These are phyloP conservation scores for Botrytis squamosa DNA, from an alignment of 2,329 filamentous ascomycete species.

Conservation along the genomic window DNA sequence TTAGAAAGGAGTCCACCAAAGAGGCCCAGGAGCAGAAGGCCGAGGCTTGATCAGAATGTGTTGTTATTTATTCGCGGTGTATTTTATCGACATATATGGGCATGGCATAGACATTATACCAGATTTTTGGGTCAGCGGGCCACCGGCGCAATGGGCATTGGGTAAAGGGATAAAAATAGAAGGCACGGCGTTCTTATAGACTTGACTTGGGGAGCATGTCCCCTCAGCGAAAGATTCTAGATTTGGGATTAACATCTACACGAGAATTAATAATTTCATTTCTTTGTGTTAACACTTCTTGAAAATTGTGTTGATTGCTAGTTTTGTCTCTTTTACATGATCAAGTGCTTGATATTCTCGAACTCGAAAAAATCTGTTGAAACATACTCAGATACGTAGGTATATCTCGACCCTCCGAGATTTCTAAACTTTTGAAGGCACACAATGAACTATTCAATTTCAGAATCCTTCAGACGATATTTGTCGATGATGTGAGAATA, in stretches of 20 bases:
- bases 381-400: neutral
- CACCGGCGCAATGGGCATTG: neutral
- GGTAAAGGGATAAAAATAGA: neutral
- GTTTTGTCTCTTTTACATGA: neutral
- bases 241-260: neutral
- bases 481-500: no score
- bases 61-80: neutral
- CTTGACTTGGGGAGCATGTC: neutral
- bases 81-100: neutral
- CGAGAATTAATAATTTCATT: neutral
- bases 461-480: neutral
- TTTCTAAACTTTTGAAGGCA: no score
- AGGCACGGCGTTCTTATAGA: neutral
- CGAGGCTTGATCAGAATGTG: neutral
- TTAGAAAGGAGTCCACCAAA: neutral
- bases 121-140: neutral
- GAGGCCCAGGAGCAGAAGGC: constrained; percentile 9
- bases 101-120: neutral
- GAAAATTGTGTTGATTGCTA: neutral
- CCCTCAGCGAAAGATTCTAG: neutral
- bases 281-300: no score
- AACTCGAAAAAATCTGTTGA: fast-evolving
- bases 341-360: neutral
- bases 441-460: no score
- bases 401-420: no score